Evolutionary conservation across 768 basidiomycete species (phyloP), one percentile per base, ranked within the genome.

Genomic region (Lactifluus volemus): DNA sequence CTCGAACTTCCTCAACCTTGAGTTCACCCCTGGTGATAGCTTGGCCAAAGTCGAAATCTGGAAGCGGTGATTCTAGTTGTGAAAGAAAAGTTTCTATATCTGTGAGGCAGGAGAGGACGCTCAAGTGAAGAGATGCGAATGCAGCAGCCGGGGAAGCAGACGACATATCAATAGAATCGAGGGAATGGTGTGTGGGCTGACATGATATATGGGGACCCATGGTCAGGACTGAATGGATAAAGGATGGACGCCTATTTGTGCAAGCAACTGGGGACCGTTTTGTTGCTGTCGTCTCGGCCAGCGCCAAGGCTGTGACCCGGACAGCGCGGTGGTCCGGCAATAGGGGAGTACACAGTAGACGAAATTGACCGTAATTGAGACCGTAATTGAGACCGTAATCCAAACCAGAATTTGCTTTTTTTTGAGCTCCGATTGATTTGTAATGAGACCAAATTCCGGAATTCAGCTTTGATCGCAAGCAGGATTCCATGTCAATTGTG

Each of bases 51-150:
- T 57, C 59, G 25, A 82, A 67, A 56, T 79, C 76, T 10, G 69
- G 69, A 51, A 78, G 68, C 12, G 83, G 81, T 1, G 83, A 81
- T 51, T 88, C 83, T 30, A 86, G 71, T 58, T 78, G 76, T 2
- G 82, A 75, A 3, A 93, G 74, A 14, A 79, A 76, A 4, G 73
- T 72, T 71, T 93, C 91, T 45, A 92, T 77, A 57, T 92, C 85
- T 34, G 86, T 84, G 49, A 93, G 83, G 67, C 88, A 89, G 2
- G 85, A 85, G 49, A 92, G 82, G 19, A 92, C 83, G 19, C 86
- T 77, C 55, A 84, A 77, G 25, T 87, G 82, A 34, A 92, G 77
- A 3, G 84, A 84, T 9, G 82, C 83, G 17, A 90, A 77, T 1
- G 85, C 80, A 55, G 84, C 81, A 4, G 76, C 76, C 0, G 83